Conservation (phyloP, 1,284 basidiomycete genomes). For the Coniferiporia sulphurascens region DNA sequence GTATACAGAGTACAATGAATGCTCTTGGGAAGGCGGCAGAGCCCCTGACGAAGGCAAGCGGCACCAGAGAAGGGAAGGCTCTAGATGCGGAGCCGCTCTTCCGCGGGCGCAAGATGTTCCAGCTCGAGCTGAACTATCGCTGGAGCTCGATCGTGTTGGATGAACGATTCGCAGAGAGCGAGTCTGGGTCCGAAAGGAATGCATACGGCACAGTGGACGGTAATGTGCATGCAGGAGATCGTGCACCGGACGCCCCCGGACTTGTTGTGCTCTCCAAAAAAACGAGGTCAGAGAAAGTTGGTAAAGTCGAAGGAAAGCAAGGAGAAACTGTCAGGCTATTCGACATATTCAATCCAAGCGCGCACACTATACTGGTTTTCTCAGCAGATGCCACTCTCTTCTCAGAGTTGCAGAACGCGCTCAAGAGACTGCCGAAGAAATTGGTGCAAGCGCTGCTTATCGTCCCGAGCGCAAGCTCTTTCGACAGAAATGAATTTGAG, state of each 20-base stretch:
- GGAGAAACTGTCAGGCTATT: neutral
- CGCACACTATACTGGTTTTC: conserved; percentile 20
- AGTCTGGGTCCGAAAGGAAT: neutral
- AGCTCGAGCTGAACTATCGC: conserved; percentile 23
- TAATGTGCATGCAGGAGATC: conserved; percentile 18
- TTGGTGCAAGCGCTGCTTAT: neutral
- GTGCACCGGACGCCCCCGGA: conserved; percentile 21
- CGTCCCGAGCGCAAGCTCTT: neutral
- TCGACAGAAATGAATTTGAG: neutral
- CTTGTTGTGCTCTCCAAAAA: conserved; percentile 4
- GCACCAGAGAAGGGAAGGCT: neutral
- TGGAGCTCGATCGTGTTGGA: conserved; percentile 23
- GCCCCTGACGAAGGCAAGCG: neutral
- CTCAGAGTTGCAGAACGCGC: neutral
- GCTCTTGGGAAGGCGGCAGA: neutral
- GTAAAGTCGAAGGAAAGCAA: neutral
- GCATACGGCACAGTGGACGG: conserved; percentile 6
- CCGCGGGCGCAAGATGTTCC: conserved; percentile 14
- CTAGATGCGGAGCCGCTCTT: neutral
- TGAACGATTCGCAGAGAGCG: conserved; percentile 8
- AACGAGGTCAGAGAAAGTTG: neutral
- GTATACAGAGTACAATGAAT: neutral
- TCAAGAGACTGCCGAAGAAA: neutral
- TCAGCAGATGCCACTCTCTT: neutral
- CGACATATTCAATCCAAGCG: neutral